Evolutionary conservation across 2,329 filamentous ascomycete genomes (phyloP).

Genomic region (Malbranchea cinnamomea): DNA sequence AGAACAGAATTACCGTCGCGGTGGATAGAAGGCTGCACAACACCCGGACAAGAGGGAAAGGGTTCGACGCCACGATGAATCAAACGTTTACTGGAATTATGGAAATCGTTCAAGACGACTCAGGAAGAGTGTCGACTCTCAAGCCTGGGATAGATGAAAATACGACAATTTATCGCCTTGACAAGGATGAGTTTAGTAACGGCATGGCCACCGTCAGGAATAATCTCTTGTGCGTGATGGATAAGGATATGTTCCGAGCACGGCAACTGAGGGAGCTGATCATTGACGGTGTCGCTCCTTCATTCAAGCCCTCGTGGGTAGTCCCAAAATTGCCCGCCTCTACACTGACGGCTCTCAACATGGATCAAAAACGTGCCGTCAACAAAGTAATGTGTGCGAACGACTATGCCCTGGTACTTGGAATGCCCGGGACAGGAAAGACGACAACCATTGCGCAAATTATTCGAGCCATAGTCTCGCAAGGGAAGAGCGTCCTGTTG

Average conservation of each 20-base stretch:
- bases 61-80: constrained; percentile 62
- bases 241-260: constrained; percentile 56
- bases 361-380: constrained; percentile 75
- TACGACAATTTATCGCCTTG: constrained; percentile 59
- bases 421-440: constrained; percentile 97
- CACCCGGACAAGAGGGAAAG: constrained; percentile 56
- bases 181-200: constrained; percentile 97
- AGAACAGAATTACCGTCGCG: constrained; percentile 65
- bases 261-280: constrained; percentile 63
- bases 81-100: constrained; percentile 86
- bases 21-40: constrained; percentile 86
- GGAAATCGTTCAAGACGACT: constrained; percentile 41
- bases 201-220: constrained; percentile 92
- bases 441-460: constrained; percentile 98
- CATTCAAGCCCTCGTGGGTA: constrained; percentile 44
- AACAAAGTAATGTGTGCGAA: constrained; percentile 90
- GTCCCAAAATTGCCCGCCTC: constrained; percentile 28
- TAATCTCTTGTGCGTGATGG: constrained; percentile 87
- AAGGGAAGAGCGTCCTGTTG: constrained; percentile 82
- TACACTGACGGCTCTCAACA: constrained; percentile 57
- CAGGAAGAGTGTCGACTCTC: constrained; percentile 8
- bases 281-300: constrained; percentile 58
- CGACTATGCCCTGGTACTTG: constrained; percentile 92
- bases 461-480: constrained; percentile 72
- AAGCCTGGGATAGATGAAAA: constrained; percentile 29